Percentiles rank a stretch among this genome's conserved stretches.
Conservation (phyloP, 345 rosid genomes). For the Linum lewisii region DNA sequence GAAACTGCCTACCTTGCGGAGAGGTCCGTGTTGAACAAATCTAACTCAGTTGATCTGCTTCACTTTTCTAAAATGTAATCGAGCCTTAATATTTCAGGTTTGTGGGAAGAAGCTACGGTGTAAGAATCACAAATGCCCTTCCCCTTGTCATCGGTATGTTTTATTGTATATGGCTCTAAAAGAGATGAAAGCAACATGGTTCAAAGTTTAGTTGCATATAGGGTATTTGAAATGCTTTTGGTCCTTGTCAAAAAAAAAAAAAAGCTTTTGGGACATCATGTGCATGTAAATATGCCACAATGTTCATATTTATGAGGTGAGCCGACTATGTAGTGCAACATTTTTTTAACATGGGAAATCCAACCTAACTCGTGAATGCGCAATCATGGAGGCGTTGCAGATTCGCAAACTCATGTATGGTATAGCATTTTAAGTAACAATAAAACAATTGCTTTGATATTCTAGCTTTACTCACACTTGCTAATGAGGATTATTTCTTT, state of each 20-base stretch:
- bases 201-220: background rate
- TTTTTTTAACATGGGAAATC: too few species aligned
- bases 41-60: background rate
- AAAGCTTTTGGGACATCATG: too few species aligned
- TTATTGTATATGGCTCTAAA: background rate
- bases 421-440: background rate
- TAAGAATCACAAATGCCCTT: constrained; percentile 82
- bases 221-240: too few species aligned
- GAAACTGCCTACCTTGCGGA: constrained; percentile 80
- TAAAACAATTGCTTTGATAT: background rate
- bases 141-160: constrained; percentile 81
- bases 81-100: constrained; percentile 33
- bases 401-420: background rate
- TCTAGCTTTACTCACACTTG: constrained; percentile 4
- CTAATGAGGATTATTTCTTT: constrained; percentile 14
- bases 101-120: constrained; percentile 77
- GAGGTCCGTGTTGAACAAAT: constrained; percentile 35
- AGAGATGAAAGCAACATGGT: background rate
- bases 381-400: background rate
- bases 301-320: too few species aligned
- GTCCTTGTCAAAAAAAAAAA: too few species aligned
- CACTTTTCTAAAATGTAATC: background rate
- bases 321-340: too few species aligned
- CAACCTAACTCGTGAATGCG: too few species aligned
- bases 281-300: too few species aligned